Evolutionary conservation across 1,284 basidiomycete genomes (phyloP), one percentile per base, ranked within the genome.

Genomic region (Exobasidium rhododendri): DNA sequence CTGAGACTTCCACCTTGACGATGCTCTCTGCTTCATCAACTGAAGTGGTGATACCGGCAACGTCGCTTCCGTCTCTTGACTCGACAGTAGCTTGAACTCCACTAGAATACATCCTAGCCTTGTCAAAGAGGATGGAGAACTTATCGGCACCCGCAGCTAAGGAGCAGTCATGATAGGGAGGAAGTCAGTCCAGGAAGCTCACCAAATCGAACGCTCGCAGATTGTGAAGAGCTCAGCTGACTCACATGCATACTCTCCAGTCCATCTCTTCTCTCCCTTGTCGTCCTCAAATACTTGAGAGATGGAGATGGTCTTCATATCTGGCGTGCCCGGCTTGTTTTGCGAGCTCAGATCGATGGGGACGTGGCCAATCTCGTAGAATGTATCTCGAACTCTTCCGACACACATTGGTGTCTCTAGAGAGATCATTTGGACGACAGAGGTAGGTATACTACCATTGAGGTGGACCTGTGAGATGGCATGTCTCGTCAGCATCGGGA

Each of bases 371-470:
- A 43, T 14, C 7, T 64, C 51, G 62, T 76, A 76, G 63, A 63
- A 68, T 26, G 64, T 61, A 46, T 76, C 74, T 3, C 74, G 67
- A 10, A 73, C 73, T 17, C 67, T 59, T 20, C 67, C 74, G 31
- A 71, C 69, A 58, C 74, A 76, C 71, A 76, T 73, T 28, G 74
- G 74, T 24, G 73, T 76, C 52, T 76, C 74, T 45, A 66, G 67
- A 29, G 74, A 70, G 17, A 76, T 62, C 61, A 66, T 65, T 13
- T 65, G 62, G 4, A 73, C 73, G 45, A 76, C 66, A 20, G 65
- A 62, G 4, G 73, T 74, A 20, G 74, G 74, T 26, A 76, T 58
- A 20, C 61, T 59, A 13, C 74, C 64, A 20, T 30, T 56, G 44
- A 47, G 35, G 7, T 44, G 17, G 47, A 50, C 47, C 47, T 50